Percentiles rank a stretch among this genome's conserved stretches.
These are phyloP conservation scores for Cronartium ribicola DNA, from an alignment of 1,284 basidiomycete genomes.

Conservation along the genomic window DNA sequence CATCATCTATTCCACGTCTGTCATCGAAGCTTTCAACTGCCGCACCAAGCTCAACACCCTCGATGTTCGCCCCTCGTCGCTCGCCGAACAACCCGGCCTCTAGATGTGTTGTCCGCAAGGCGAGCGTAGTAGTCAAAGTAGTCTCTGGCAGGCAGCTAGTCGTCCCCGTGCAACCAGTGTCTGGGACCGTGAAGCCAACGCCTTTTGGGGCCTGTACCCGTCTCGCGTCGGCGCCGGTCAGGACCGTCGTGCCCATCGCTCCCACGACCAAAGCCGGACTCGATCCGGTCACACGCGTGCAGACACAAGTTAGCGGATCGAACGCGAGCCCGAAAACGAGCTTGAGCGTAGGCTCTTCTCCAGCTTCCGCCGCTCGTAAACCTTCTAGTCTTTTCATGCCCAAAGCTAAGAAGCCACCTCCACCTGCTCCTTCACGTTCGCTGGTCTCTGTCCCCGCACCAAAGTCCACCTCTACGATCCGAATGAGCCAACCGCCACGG, in stretches of 20 bases:
- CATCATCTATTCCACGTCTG: background rate
- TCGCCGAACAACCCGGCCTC: background rate
- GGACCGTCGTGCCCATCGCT: no score
- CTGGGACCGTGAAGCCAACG: background rate
- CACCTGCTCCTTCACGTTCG: background rate
- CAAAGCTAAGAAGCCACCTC: conserved; percentile 1
- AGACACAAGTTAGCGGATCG: no score
- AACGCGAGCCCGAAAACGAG: background rate
- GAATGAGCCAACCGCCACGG: background rate
- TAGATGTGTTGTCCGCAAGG: background rate
- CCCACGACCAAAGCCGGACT: no score
- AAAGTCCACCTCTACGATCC: background rate
- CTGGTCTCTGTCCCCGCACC: background rate
- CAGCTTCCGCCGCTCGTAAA: background rate
- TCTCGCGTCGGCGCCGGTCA: no score
- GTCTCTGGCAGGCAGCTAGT: background rate
- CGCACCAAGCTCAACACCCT: background rate
- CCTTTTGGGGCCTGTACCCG: background rate
- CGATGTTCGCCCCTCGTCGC: background rate
- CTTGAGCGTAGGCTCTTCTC: background rate
- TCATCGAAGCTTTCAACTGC: background rate
- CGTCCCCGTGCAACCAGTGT: background rate
- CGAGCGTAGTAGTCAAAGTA: background rate
- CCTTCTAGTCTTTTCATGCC: conserved; percentile 5
- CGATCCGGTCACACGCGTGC: no score